Base-by-base conservation (phyloP, 2,329 filamentous ascomycete genomes). In the Byssoonygena ceratinophila region DNA sequence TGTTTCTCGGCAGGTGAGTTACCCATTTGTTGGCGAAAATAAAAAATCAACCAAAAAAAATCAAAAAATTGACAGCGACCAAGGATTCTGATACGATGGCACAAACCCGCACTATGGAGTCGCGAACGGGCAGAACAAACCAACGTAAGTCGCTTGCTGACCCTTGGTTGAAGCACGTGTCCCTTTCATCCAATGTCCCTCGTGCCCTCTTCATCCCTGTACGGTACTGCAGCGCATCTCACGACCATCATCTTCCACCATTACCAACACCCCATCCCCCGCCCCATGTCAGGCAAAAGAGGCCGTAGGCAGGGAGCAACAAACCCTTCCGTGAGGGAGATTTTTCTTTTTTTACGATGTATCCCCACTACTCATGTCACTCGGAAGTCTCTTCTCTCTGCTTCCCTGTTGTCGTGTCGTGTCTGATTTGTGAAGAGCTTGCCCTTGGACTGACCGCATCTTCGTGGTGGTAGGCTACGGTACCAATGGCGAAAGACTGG, bases 401-500 rank as follows among this genome's bases (percentile, higher is more conserved):
- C 20, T 18, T 54, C 18, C 8, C 31, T 46, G 18, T 16, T 36
- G 31, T 20, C n/a, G 32, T 37, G 12, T 20, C 16, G 4, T 18
- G 20, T 45, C 22, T 18, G 9, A 36, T 47, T 47, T 20, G 45
- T 27, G 31, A 27, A 14, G 44, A 46, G 25, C 9, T 29, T 34
- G 32, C 45, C 9, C n/a, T n/a, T 36, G 27, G 20, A 16, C 45
- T 47, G 32, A 47, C 45, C 4, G 22, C 31, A 41, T 32, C 43
- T 23, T 34, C 47, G 32, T 47, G 31, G 5, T 34, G 14, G 20
- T 34, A 97, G 92, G 90, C 65, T 98, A 97, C 73, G 90, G 87
- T 65, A 74, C 85, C 55, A 85, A 88, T 68, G 91, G 91, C 73
- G 91, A 97, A 73, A 85, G 92, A 60, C 83, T 97, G 57, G 92